Percentiles rank a stretch among this genome's conserved stretches.
Evolutionary conservation across 805 yeast species (phyloP).

Genomic region (Debaryomyces tyrocola): DNA sequence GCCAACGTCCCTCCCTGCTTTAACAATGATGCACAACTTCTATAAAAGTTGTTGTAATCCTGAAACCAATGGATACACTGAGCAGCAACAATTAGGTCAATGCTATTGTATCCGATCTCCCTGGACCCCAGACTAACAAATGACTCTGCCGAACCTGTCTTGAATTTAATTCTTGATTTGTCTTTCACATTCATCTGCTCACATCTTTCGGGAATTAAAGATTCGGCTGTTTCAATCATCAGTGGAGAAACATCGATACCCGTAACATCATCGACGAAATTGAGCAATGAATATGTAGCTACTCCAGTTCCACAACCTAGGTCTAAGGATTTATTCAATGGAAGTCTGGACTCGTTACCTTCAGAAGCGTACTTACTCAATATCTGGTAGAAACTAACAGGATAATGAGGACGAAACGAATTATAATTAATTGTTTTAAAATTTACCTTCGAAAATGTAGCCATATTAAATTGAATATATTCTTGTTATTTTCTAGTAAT

Average conservation of each 20-base stretch:
- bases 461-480: constrained; percentile 15
- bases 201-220: constrained; percentile 22
- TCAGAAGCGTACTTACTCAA: constrained; percentile 25
- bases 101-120: constrained; percentile 16
- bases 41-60: constrained; percentile 30
- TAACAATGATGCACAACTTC: constrained; percentile 34
- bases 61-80: constrained; percentile 45
- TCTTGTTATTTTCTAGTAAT: too few species aligned
- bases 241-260: constrained; percentile 49
- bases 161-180: constrained; percentile 26
- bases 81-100: constrained; percentile 43
- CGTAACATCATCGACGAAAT: constrained; percentile 34
- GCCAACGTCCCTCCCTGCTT: constrained; percentile 44
- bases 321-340: constrained; percentile 29
- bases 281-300: constrained; percentile 46
- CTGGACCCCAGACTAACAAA: constrained; percentile 14
- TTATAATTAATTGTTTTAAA: constrained; percentile 35
- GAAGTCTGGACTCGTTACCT: constrained; percentile 8
- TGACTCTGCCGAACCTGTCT: constrained; percentile 33
- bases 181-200: constrained; percentile 25
- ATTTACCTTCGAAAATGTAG: constrained; percentile 32
- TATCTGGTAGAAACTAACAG: constrained; percentile 33
- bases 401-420: constrained; percentile 44
- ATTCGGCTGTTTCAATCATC: constrained; percentile 47
- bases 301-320: constrained; percentile 59